Evolutionary conservation across 2,329 filamentous ascomycete species (phyloP), one percentile per base, ranked within the genome.

Genomic region (Aspergillus candidus): DNA sequence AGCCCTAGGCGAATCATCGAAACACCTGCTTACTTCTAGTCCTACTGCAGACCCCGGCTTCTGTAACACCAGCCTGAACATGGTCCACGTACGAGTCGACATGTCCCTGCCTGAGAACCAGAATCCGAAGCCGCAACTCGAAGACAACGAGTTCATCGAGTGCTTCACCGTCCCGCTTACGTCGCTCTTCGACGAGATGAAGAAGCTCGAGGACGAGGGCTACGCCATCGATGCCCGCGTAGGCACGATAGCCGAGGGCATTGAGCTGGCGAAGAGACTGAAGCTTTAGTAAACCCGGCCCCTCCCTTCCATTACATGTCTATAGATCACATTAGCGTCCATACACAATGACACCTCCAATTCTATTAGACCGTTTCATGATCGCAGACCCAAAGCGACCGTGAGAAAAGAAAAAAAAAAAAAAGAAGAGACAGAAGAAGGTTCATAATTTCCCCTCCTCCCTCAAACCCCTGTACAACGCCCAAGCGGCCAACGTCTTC

Each of bases 91-190:
- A 34, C 76, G 72, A 1, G 78, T 91, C 50, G 84, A 91, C 63
- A 79, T 86, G 74, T 74, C 69, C 4, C 69, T 80, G 1, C 76
- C 83, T 0, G 81, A 81, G 55, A 91, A 91, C 60, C 77, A 83
- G 60, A 72, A 85, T 41, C 80, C 79, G 1, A 74, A 81, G 62
- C 82, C 86, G 0, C 70, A 84, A 59, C 72, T 90, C 6, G 86
- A 91, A 60, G 86, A 89, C 18, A 83, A 81, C 50, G 86, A 91
- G 67, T 90, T 89, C 60, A 90, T 91, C 58, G 85, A 90, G 62
- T 82, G 83, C 30, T 90, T 91, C 57, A 79, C 77, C 7, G 74
- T 88, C 6, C 82, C 81, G 5, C 60, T 91, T 35, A 70, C 66
- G 14, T 70, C 75, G 11, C 64, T 91, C 32, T 88, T 83, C 70